Percentiles rank a stretch among this genome's conserved stretches.
Evolutionary conservation across 805 yeast species (phyloP).

Genomic region (Candida ficus): DNA sequence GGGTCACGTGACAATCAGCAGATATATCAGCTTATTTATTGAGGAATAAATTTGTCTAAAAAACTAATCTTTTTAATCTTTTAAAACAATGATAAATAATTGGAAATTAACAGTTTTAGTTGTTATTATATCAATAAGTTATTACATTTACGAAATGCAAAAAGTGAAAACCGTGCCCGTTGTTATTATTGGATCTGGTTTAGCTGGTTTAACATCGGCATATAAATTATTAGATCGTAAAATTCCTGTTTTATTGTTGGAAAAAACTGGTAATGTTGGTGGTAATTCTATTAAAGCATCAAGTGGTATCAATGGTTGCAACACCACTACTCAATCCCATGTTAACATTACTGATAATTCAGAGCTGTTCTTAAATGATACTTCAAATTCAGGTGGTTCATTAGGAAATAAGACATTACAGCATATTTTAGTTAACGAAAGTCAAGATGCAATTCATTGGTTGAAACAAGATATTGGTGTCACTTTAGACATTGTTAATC

Average conservation of each 20-base stretch:
- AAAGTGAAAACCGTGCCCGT: conserved; percentile 17
- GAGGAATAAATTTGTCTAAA: too few species aligned
- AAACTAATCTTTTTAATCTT: too few species aligned
- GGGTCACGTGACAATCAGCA: background rate
- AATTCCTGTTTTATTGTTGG: conserved; percentile 40
- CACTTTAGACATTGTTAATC: conserved; percentile 63
- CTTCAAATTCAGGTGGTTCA: conserved; percentile 59
- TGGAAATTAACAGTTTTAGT: background rate
- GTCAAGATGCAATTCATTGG: conserved; percentile 70
- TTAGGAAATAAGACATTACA: conserved; percentile 56
- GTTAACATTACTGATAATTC: conserved; percentile 47
- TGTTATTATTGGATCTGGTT: conserved; percentile 77
- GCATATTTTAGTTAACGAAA: conserved; percentile 52
- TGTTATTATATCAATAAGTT: background rate
- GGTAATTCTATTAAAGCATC: conserved; percentile 61
- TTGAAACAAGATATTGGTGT: conserved; percentile 56
- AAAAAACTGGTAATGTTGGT: conserved; percentile 44
- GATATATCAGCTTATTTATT: too few species aligned
- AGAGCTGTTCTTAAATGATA: conserved; percentile 58
- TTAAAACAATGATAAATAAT: background rate
- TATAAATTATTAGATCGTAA: conserved; percentile 39
- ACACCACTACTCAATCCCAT: conserved; percentile 53
- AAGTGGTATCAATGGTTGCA: conserved; percentile 67
- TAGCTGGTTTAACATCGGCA: conserved; percentile 72
- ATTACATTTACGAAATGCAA: background rate